Evolutionary conservation across 2,329 filamentous ascomycete species (phyloP), one percentile per base, ranked within the genome.

Genomic region (Pseudogymnoascus pannorum): DNA sequence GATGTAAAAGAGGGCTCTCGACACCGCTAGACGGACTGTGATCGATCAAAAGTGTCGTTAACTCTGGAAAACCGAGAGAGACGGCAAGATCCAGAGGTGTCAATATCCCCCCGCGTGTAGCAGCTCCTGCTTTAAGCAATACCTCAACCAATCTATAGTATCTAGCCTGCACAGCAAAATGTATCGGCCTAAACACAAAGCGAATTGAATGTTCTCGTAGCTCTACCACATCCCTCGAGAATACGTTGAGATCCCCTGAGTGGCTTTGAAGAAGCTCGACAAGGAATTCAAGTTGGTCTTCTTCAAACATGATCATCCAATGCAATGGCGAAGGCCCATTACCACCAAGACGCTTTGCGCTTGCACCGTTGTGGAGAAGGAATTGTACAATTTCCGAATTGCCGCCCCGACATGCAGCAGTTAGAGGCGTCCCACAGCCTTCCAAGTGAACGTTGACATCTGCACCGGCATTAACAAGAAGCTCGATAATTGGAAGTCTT

Each of bases 271-370:
- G 44, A 51, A 51, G 44, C 7, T n/a, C n/a, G 24, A 51, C 24
- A 6, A 51, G 26, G 11, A 4, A n/a, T 6, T 51, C 14, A 16
- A 51, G 44, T 29, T 51, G 22, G 8, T 51, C 24, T 18, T 51
- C 44, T 9, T 51, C 44, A 29, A 51, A 51, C 44, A 51, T 51
- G 24, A 51, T 16, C 44, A 51, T 51, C 44, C 44, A 51, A 29
- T 51, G 44, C 11, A 51, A 24, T 11, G 44, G 44, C n/a, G 44
- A 29, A 4, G 44, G 24, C 14, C 44, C 44, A 11, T 16, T 51
- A 6, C 44, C 44, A 29, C 44, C 11, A 1, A 29, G 22, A 6
- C 44, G 44, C 24, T 51, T 29, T 51, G 44, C 44, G 12, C 24
- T 51, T 16, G 44, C 44, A 11, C 24, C 24, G 1, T 51, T 51